Percentiles rank a stretch among this genome's conserved stretches.
Evolutionary conservation across 805 yeast species (phyloP).

Genomic region (Candida andamanensis): DNA sequence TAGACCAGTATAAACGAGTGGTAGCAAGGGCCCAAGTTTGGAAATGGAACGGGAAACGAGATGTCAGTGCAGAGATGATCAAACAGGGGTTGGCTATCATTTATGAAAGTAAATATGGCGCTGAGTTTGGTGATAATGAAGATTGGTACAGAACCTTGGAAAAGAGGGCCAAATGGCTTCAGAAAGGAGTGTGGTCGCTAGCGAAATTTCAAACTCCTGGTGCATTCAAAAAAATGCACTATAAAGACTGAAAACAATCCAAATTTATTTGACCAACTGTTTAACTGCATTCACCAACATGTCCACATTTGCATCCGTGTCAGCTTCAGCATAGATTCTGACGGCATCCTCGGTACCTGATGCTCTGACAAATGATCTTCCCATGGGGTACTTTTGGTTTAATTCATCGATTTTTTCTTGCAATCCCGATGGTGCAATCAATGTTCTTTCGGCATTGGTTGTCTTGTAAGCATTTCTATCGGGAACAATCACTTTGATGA

Average conservation of each 20-base stretch:
- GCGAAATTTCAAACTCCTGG: conserved; percentile 65
- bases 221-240: conserved; percentile 55
- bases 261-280: conserved; percentile 18
- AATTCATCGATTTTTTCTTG: conserved; percentile 66
- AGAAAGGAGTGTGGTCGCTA: conserved; percentile 67
- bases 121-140: conserved; percentile 83
- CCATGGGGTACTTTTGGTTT: conserved; percentile 52
- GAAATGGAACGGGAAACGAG: conserved; percentile 56
- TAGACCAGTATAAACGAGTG: conserved; percentile 86
- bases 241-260: conserved; percentile 11
- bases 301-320: conserved; percentile 28
- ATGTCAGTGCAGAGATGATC: conserved; percentile 86
- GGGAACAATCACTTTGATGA: conserved; percentile 75
- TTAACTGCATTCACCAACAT: conserved; percentile 18
- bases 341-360: conserved; percentile 98
- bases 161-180: conserved; percentile 47
- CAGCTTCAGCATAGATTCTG: conserved; percentile 90
- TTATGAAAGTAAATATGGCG: conserved; percentile 76
- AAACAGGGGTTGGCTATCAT: conserved; percentile 78
- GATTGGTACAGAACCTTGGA: conserved; percentile 56
- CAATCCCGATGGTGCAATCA: conserved; percentile 71
- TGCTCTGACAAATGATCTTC: conserved; percentile 92
- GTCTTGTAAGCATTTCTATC: conserved; percentile 79
- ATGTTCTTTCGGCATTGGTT: conserved; percentile 82
- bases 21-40: conserved; percentile 73